Evolutionary conservation across 225 moss, liverwort and hornwort genomes (phyloP).

Genomic region (Physcomitrellopsis africana): DNA sequence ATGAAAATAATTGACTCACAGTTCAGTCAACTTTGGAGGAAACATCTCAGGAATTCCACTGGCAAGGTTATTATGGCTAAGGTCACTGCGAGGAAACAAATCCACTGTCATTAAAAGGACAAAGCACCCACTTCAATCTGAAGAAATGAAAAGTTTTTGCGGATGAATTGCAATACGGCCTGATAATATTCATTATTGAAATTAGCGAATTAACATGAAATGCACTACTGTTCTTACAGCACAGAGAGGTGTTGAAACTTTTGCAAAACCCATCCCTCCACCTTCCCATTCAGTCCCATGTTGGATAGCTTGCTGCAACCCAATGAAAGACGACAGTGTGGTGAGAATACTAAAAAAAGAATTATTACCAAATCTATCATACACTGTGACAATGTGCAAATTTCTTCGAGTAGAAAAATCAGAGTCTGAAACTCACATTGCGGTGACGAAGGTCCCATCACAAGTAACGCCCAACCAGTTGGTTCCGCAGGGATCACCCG

Average conservation of each 20-base stretch:
- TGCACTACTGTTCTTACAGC: conserved; percentile 35
- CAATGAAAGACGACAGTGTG: conserved; percentile 16
- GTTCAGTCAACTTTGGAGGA: conserved; percentile 40
- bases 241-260: conserved; percentile 41
- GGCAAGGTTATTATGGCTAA: conserved; percentile 50
- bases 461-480: conserved; percentile 56
- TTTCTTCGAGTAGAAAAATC: background rate
- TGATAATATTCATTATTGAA: background rate
- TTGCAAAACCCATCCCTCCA: conserved; percentile 55
- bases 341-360: conserved; percentile 8
- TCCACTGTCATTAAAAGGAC: conserved; percentile 5
- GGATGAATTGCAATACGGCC: background rate
- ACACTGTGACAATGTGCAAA: background rate
- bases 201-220: too few relatives aligned
- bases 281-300: conserved; percentile 46
- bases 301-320: conserved; percentile 44
- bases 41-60: conserved; percentile 38
- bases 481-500: conserved; percentile 58
- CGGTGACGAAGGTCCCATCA: conserved; percentile 36
- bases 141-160: background rate
- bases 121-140: background rate
- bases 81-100: conserved; percentile 40
- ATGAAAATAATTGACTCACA: conserved; percentile 33
- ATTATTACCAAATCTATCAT: too few relatives aligned
- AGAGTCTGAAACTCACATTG: conserved; percentile 43